Base-by-base conservation (phyloP, 768 basidiomycete species). In the Trametes cubensis region DNA sequence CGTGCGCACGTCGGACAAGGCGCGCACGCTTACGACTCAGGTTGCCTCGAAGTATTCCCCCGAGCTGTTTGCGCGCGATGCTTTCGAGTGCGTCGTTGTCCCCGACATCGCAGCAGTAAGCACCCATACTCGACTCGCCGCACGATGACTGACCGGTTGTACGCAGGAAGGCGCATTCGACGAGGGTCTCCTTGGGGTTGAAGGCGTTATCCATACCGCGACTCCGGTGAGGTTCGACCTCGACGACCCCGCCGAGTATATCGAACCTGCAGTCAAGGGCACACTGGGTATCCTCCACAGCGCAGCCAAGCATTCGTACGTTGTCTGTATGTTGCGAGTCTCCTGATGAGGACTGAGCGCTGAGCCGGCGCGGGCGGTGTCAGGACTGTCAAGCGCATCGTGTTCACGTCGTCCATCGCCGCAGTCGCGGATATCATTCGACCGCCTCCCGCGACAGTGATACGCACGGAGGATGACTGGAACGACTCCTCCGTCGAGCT, bases 261-360 rank as follows among this genome's bases (percentile, higher is more conserved):
- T 90, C 63, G 73, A 71, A 18, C 92, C 92, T 4, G 91, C 92
- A 21, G 81, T 93, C 5, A 74, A 84, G 4, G 91, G 92, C 1
- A 93, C 91, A 0, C 66, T 83, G 0, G 79, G 83, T 5, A 77
- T 93, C 7, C 75, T 93, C 23, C 74, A 82, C 59, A 85, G 84
- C 45, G 80, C 84, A 4, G 23, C 48, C 4, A 49, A 49, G 26
- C 48, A 49, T 30, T 18, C 17, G 48, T 28, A 28, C 46, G 23
- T 25, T 14, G 20, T 11, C 11, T 11, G 34, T 10, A 11, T 34
- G 34, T 28, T 28, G 7, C 28, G 28, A 28, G 28, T 7, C 28
- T 28, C 4, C 28, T 2, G 5, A 10, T 34, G 34, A 34, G 34
- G 11, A 34, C 34, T 34, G 5, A 30, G 28, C 28, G 28, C 4